Evolutionary conservation across 192 early-diverging fungal species (phyloP), one percentile per base, ranked within the genome.

Genomic region (Linnemannia zychae): DNA sequence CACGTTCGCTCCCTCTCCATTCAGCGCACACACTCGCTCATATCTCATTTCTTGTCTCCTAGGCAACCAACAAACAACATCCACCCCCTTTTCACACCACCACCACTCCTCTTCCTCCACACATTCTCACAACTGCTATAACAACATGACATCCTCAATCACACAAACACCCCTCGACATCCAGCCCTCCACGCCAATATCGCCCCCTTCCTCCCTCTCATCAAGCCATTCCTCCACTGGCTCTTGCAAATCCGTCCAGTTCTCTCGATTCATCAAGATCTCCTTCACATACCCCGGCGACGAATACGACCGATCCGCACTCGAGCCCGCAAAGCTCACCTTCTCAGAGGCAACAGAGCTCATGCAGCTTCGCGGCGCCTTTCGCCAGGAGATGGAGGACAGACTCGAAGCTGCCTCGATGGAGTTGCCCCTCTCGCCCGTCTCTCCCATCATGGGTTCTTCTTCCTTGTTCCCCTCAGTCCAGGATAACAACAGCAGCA

Each of bases 241-340:
- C 38, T 48, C 44, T 44, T 65, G 71, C 40, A 88, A 88, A 71
- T 88, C 84, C 31, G 88, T 88, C 28, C 88, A 88, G 47, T 88
- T 88, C 74, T 88, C 88, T 18, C 73, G 84, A 9, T 85, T 86
- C 50, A 57, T 86, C 67, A 85, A 86, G 40, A 82, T 88, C 71
- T 82, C 83, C 7, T 84, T 86, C 71, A 88, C 88, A 5, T 88
- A 85, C 65, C 79, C 78, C 34, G 78, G 79, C 38, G 88, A 88
- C 38, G 88, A 88, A 63, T 88, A 88, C 40, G 88, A 88, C 76
- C 79, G 88, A 40, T 80, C 88, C n/a, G 83, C 88, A 3, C 69
- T 76, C 50, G 83, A 82, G 70, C 88, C 88, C 4, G 78, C 80
- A 9, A 85, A 75, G 49, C 80, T 88, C 24, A 79, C 79, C 36